Base-by-base conservation (phyloP, 768 basidiomycete genomes). In the Russula brevipes region DNA sequence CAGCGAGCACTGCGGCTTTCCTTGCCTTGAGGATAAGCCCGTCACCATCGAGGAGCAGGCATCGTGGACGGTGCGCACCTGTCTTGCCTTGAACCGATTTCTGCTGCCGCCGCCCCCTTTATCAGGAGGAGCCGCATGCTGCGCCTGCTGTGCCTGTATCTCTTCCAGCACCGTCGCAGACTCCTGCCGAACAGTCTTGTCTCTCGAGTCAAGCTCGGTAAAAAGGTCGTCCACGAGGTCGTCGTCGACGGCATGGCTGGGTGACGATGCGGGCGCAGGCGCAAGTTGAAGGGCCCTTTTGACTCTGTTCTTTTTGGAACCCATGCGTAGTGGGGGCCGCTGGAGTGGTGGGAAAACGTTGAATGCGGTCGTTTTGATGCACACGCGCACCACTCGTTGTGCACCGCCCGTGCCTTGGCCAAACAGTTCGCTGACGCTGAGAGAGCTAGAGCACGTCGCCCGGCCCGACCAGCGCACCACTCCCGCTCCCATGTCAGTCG, bases 141-240 rank as follows among this genome's bases (percentile, higher is more conserved):
- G 51, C 24, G 57, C 49, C 47, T 50, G 45, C 35, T 11, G 42
- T 7, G 56, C 31, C 42, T 59, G 49, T 41, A 83, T 81, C 45
- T 84, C 80, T 54, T 77, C 78, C 57, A 83, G 71, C 9, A 83
- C 75, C 36, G 72, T 70, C 10, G 80, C 79, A 12, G 84, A 78
- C 71, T 83, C 82, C 33, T 73, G 71, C 19, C 81, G 81, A 1
- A 81, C 77, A 47, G 76, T 73, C 54, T 77, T 67, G 67, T 90
- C 80, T 66, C 80, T 76, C 7, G 83, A 82, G 68, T 91, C 89
- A 33, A 95, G 83, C 72, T 91, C 87, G 7, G 85, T 81, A 52
- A 94, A 73, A 1, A 95, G 82, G 69, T 90, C 86, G 66, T 91
- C 82, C 77, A 93, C 78, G 52, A 93, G 78, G 10, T 81, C 80